Percentiles rank a stretch among this genome's conserved stretches.
These are phyloP conservation scores for Fusarium pininemorale DNA, from an alignment of 2,329 filamentous ascomycete species.

Conservation along the genomic window DNA sequence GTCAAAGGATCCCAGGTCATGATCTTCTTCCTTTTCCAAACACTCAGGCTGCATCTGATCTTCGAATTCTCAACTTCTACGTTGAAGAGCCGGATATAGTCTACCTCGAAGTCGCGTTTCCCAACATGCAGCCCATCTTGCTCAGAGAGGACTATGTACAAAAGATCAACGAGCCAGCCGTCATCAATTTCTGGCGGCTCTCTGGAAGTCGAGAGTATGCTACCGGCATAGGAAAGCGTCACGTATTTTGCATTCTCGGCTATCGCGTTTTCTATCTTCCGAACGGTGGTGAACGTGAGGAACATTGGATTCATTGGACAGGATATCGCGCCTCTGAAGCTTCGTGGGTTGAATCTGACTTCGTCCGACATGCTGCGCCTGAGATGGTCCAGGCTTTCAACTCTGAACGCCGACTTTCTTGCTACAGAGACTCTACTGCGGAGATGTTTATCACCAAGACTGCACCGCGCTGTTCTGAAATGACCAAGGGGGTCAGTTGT, in stretches of 20 bases:
- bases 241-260: neutral
- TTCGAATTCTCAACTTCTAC: neutral
- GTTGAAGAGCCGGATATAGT: neutral
- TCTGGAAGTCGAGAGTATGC: neutral
- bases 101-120: neutral
- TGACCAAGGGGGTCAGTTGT: neutral
- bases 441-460: neutral
- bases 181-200: neutral
- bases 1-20: too few species aligned
- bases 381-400: neutral
- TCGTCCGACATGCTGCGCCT: neutral
- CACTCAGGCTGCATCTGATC: neutral
- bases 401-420: neutral
- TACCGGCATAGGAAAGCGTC: neutral
- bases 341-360: neutral
- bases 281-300: neutral
- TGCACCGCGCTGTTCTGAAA: neutral
- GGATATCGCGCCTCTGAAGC: neutral
- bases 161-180: neutral
- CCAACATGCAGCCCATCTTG: neutral
- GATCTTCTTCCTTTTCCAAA: neutral
- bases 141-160: neutral
- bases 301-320: neutral
- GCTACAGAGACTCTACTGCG: neutral
- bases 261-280: neutral